These are phyloP conservation scores for Alternaria brassicae DNA, from an alignment of 2,329 filamentous ascomycete species.

Conservation along the genomic window DNA sequence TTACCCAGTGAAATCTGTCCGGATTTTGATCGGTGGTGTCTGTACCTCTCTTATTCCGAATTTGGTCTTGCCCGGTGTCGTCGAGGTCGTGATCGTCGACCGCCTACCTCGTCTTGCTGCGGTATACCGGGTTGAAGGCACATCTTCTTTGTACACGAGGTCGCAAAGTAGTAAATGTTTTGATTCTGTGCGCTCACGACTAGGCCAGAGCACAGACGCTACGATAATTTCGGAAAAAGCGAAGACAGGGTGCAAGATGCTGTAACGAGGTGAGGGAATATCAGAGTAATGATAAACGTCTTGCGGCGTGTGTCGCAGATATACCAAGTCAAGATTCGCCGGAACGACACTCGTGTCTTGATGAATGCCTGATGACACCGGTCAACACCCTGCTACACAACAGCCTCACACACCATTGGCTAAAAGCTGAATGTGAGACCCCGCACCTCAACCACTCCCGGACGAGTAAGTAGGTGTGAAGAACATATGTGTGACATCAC, in stretches of 20 bases:
- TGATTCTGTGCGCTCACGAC: not conserved
- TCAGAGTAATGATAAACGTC: not conserved
- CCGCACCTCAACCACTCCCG: not conserved
- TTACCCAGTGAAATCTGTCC: slow-evolving; percentile 14
- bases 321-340: not conserved
- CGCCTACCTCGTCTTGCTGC: not conserved
- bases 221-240: not conserved
- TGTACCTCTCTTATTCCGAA: not conserved
- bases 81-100: not conserved
- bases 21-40: slow-evolving; percentile 3
- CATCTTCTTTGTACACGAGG: not conserved
- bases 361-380: not conserved
- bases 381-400: not conserved
- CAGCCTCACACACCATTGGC: not conserved
- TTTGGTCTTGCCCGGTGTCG: not conserved
- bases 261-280: not conserved
- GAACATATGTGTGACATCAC: not conserved
- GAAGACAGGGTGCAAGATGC: not conserved
- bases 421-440: not conserved
- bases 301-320: not conserved
- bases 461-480: not conserved
- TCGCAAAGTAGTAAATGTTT: not conserved
- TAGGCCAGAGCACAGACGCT: not conserved
- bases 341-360: not conserved
- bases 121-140: not conserved